Evolutionary conservation across 2,329 filamentous ascomycete species (phyloP), one percentile per base, ranked within the genome.

Genomic region (Fusarium fracticaudum): DNA sequence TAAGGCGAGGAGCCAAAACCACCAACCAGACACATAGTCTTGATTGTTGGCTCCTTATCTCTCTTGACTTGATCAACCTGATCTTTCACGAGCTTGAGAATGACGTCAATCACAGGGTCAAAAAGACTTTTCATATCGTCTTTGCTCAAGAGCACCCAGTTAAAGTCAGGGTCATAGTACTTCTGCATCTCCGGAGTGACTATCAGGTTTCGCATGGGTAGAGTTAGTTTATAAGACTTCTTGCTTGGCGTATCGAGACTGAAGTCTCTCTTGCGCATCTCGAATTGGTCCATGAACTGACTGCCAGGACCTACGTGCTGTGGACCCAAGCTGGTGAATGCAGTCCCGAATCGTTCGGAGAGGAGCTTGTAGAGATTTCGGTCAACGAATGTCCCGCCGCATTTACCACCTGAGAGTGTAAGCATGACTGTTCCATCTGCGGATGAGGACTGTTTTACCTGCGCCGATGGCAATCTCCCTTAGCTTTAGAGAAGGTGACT

Each of bases 321-420:
- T 8, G 53, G 53, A 6, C 53, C 26, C 1, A 55, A 8, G 15
- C n/a, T 24, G 11, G 53, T 55, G 37, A 55, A 55, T 11, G 53
- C 14, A 31, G 53, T 22, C 1, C 53, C 53, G 15, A 55, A 55
- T 3, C 53, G 24, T 11, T 29, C 4, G 22, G 53, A 14, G 15
- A 55, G 53, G 20, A 55, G 53, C 8, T 55, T 55, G 37, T 55
- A 55, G 9, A 55, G 53, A n/a, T 55, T 55, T 5, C 53, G 53
- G 26, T 55, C 53, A 0, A 55, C 37, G 37, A 55, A 55, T 9
- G 53, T 55, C 2, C 53, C 53, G 8, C 53, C 53, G 24, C 53
- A 55, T 31, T 55, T 55, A 3, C 53, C 53, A 0, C 53, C 53
- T 55, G 26, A 18, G 5, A 41, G 2, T 55, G 11, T 55, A 11